phyloP scores from a whole-genome alignment of 495 filamentous ascomycete species.

The Astrothelium macrocarpum region DNA sequence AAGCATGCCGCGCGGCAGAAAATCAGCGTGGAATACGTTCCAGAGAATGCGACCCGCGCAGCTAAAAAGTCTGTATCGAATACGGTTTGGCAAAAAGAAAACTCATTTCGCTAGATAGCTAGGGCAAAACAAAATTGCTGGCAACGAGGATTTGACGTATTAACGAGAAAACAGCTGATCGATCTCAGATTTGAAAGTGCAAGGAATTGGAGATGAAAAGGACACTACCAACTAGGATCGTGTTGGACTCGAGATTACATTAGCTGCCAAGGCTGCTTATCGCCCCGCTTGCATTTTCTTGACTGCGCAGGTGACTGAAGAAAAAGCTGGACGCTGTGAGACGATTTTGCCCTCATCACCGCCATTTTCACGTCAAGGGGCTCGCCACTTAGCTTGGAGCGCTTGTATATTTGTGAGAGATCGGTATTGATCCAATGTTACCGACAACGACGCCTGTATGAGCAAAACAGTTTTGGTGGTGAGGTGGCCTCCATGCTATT shows the following conservation, averaged over 20 bases:
- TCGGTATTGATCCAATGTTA: too few species aligned
- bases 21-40: background rate
- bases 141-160: background rate
- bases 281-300: background rate
- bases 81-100: background rate
- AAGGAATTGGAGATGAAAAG: background rate
- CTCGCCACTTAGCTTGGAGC: too few species aligned
- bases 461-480: too few species aligned
- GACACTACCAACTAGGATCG: background rate
- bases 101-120: background rate
- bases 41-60: background rate
- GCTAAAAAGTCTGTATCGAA: background rate
- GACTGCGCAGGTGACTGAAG: too few species aligned
- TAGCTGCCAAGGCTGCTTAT: background rate
- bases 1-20: slow-evolving; percentile 21
- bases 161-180: too few species aligned
- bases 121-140: background rate
- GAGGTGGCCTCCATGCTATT: too few species aligned
- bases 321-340: too few species aligned
- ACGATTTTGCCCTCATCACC: background rate
- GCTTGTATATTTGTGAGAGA: too few species aligned
- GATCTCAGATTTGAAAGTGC: background rate
- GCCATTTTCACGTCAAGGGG: background rate
- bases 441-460: too few species aligned
- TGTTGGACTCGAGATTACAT: background rate